Base-by-base conservation (phyloP, 352 stramenopile genomes). In the Lagenidium sp. region DNA sequence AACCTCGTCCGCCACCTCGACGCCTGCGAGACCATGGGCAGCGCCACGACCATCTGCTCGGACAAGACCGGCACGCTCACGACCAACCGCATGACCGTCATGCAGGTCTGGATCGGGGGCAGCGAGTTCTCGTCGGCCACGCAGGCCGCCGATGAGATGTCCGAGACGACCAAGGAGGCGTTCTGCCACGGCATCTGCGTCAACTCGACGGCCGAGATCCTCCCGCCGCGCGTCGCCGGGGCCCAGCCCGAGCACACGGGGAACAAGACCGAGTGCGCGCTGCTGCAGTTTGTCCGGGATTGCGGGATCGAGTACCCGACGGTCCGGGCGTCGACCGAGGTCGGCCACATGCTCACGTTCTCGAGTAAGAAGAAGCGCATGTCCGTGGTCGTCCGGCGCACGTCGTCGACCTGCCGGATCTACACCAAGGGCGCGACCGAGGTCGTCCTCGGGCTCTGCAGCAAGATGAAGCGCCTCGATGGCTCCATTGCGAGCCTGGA, bases 31-130 rank as follows among this genome's bases (percentile, higher is more conserved):
- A 98, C 94, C 30, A 94, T 98, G 69, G 94, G 95, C 51, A 95
- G 76, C 51, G 90, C 94, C 0, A 98, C 94, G 11, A 92, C 89
- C 11, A 98, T 98, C 55, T 98, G 94, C 69, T 98, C 87, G 29
- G 96, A 99, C 75, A 99, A 99, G 76, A 98, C 95, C 2, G 96
- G 64, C 32, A 99, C 95, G 16, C 75, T 99, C 5, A 99, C 95
- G 8, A 92, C 96, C 40, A 98, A 98, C 55, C 72, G 86, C 12
- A 99, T 99, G 96, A 97, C 95, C 3, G 89, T 99, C 25, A 88
- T 95, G 65, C 64, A 89, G 26, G 63, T 75, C n/a, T 94, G 81
- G 76, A 64, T 92, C 30, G 84, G 63, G 24, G 70, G 67, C 1
- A 50, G 71, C 13, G 71, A 82, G 41, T 84, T 84, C 37, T 58